phyloP scores from a whole-genome alignment of 768 basidiomycete species.

The Hypholoma sublateritium region DNA sequence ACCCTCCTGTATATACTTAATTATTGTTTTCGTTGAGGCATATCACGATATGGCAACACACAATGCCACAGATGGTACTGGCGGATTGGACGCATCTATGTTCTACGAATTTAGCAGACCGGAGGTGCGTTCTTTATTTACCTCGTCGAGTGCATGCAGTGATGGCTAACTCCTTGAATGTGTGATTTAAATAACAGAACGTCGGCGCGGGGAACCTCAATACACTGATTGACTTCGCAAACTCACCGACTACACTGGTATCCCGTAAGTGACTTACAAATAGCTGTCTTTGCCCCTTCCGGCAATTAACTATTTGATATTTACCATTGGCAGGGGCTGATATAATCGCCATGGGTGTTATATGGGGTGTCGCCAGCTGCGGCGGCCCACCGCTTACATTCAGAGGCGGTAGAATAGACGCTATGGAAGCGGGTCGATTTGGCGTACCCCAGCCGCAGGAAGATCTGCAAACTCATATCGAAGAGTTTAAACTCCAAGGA shows the following conservation, averaged over 20 bases:
- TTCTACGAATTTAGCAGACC: conserved; percentile 34
- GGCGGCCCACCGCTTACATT: conserved; percentile 39
- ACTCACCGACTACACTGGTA: conserved; percentile 34
- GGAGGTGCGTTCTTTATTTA: conserved; percentile 26
- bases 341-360: conserved; percentile 36
- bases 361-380: conserved; percentile 35
- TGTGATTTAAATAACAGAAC: conserved; percentile 28
- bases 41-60: conserved; percentile 44
- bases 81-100: conserved; percentile 43
- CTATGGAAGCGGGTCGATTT: conserved; percentile 29
- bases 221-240: conserved; percentile 30
- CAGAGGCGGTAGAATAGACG: conserved; percentile 40
- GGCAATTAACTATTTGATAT: neutral
- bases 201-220: conserved; percentile 34
- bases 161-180: no score
- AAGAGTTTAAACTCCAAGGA: conserved; percentile 33
- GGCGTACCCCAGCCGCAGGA: conserved; percentile 41
- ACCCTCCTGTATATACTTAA: no score
- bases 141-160: neutral
- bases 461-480: conserved; percentile 29
- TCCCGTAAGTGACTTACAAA: conserved; percentile 29
- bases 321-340: conserved; percentile 36
- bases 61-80: conserved; percentile 34
- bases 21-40: conserved; percentile 22
- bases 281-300: neutral